A percentile compares a stretch with the other conserved stretches of the same genome.
phyloP scores from a whole-genome alignment of 345 rosid species.

The Zanthoxylum bungeanum region DNA sequence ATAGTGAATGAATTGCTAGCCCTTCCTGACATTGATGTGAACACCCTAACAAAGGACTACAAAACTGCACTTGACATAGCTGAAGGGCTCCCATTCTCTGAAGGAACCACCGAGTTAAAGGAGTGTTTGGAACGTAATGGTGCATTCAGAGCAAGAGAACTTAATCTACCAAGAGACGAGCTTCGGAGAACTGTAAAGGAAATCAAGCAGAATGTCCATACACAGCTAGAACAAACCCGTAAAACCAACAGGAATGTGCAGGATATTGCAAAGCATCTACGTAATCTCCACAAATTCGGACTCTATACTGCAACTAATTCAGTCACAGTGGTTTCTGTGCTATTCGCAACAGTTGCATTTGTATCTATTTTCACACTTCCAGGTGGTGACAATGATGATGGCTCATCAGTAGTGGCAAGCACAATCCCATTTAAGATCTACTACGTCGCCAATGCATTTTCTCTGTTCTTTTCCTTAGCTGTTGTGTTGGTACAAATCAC shows the following conservation, averaged over 20 bases:
- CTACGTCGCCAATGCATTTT: constrained; percentile 64
- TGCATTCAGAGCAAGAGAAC: constrained; percentile 67
- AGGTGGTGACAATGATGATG: constrained; percentile 60
- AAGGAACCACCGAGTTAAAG: constrained; percentile 59
- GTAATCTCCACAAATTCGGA: constrained; percentile 78
- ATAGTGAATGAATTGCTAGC: constrained; percentile 65
- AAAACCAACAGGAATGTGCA: constrained; percentile 74
- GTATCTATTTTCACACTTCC: constrained; percentile 84
- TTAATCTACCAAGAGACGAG: constrained; percentile 80
- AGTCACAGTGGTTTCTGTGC: constrained; percentile 82
- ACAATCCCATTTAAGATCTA: constrained; percentile 57
- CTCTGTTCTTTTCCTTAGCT: constrained; percentile 85
- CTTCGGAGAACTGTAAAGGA: constrained; percentile 71
- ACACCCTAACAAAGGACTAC: constrained; percentile 71
- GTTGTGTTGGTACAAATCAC: constrained; percentile 94
- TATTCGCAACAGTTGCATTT: constrained; percentile 93
- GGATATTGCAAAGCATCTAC: constrained; percentile 75
- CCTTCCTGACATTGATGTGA: constrained; percentile 70
- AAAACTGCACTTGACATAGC: constrained; percentile 86
- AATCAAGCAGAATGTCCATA: constrained; percentile 75
- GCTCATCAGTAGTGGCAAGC: constrained; percentile 55
- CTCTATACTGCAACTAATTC: constrained; percentile 88
- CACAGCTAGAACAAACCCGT: constrained; percentile 86
- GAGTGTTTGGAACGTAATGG: constrained; percentile 60
- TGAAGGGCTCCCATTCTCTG: constrained; percentile 75